Conservation (phyloP, 495 filamentous ascomycete genomes). For the Xylaria scruposa region DNA sequence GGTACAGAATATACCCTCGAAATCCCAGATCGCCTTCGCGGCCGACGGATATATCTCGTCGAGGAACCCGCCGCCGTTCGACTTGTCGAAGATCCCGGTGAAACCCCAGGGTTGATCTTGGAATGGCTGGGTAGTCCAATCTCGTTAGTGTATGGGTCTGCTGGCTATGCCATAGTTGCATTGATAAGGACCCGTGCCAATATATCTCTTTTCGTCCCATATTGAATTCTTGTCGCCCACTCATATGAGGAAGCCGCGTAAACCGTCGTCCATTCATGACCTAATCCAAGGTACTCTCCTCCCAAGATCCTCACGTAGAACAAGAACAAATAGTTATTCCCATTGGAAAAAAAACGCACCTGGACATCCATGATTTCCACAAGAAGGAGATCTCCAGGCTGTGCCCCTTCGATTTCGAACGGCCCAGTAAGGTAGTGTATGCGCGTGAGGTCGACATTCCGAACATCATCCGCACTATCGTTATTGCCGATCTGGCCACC, state of each 20-base stretch:
- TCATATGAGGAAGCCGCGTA: background rate
- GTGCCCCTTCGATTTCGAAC: conserved; percentile 86
- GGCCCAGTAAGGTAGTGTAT: conserved; percentile 91
- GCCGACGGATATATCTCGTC: conserved; percentile 89
- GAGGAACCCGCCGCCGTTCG: conserved; percentile 90
- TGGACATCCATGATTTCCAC: conserved; percentile 98
- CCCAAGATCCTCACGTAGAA: background rate
- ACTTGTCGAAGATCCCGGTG: conserved; percentile 79
- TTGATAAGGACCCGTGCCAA: background rate
- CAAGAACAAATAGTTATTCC: background rate
- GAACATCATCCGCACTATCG: conserved; percentile 87
- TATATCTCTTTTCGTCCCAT: background rate
- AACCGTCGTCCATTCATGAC: background rate
- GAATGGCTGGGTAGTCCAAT: conserved; percentile 59
- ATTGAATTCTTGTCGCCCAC: background rate
- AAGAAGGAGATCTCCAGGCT: conserved; percentile 84
- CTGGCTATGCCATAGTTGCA: background rate
- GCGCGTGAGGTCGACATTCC: conserved; percentile 81
- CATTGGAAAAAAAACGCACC: conserved; percentile 6
- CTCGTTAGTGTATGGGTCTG: conserved; percentile 9
- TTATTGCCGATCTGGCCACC: conserved; percentile 90
- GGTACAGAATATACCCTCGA: conserved; percentile 92
- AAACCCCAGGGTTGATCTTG: conserved; percentile 92
- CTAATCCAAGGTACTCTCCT: background rate
- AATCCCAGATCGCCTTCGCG: conserved; percentile 98